Base-by-base conservation (phyloP, 352 stramenopile genomes). In the Globisporangium radiosum region DNA sequence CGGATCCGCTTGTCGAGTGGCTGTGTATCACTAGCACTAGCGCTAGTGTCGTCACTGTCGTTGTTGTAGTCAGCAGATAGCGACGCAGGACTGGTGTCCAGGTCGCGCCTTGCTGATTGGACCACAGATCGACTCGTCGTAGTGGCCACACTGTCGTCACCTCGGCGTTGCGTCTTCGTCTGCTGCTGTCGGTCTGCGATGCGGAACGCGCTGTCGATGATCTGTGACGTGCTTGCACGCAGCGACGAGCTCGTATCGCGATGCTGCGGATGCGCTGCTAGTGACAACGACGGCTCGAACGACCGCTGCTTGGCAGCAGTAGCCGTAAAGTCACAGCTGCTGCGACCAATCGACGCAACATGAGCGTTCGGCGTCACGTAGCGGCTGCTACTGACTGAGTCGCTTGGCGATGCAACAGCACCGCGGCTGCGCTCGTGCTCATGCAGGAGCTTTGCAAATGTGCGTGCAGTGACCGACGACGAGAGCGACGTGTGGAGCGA, bases 1-100 rank as follows among this genome's bases (percentile, higher is more conserved):
- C 62, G 65, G 37, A 73, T 57, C 33, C 57, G 45, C 7, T 42
- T 17, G 53, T 73, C 63, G 19, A 76, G 47, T 25, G 69, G 72
- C 37, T 10, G 33, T 13, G 42, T 9, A 1, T 15, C 9, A 14
- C 15, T 14, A 5, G 42, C 5, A 2, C 9, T 13, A 45, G 11
- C 42, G 8, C 11, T 7, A 6, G 3, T 13, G 42, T 45, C 42
- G 7, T 45, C 15, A 13, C 25, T 33, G 25, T 33, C 25, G 25
- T 33, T 33, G 25, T 2, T 33, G 25, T 33, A 33, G 25, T 33
- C 25, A 33, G 25, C 25, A 33, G 25, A 33, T 33, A 33, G 25
- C 25, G 25, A 33, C 25, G 25, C 25, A 33, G 25, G 25, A 33
- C 25, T 33, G 25, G 25, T 1, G 25, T 33, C 25, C 25, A 33